phyloP scores from a whole-genome alignment of 2,329 filamentous ascomycete species.

The Exophiala sp. region DNA sequence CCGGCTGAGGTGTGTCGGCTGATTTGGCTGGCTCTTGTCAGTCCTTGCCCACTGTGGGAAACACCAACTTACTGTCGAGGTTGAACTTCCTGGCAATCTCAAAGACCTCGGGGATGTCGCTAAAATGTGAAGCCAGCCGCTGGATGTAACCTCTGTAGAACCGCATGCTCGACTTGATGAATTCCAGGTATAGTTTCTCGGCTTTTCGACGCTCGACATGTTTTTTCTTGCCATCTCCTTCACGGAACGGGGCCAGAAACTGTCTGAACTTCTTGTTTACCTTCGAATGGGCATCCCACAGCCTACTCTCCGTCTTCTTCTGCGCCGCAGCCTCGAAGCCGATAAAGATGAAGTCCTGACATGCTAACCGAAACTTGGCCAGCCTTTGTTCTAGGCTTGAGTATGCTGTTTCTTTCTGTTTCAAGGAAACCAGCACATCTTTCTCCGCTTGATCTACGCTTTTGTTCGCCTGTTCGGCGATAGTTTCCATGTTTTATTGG shows the following conservation, averaged over 20 bases:
- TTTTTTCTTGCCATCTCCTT: slow-evolving; percentile 50
- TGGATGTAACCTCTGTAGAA: slow-evolving; percentile 88
- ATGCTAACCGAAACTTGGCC: slow-evolving; percentile 25
- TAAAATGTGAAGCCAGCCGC: slow-evolving; percentile 62
- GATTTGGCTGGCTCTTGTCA: slow-evolving; percentile 45
- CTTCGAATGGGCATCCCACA: slow-evolving; percentile 76
- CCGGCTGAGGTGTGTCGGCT: slow-evolving; percentile 44
- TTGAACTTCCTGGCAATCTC: slow-evolving; percentile 53
- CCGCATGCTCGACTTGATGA: slow-evolving; percentile 80
- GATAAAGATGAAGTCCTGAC: slow-evolving; percentile 23
- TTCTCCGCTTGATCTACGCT: slow-evolving; percentile 43
- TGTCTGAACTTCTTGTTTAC: slow-evolving; percentile 77
- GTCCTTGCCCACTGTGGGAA: slow-evolving; percentile 1
- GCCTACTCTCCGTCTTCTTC: slow-evolving; percentile 62
- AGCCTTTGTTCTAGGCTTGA: slow-evolving; percentile 20
- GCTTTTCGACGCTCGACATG: slow-evolving; percentile 69
- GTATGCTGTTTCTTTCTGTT: slow-evolving; percentile 20
- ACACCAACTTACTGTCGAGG: slow-evolving; percentile 41
- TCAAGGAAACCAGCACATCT: slow-evolving; percentile 39
- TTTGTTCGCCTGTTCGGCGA: slow-evolving; percentile 48
- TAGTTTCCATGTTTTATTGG: slow-evolving; percentile 26
- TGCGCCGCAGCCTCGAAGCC: slow-evolving; percentile 48
- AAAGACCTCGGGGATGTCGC: slow-evolving; percentile 56
- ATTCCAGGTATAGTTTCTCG: slow-evolving; percentile 75
- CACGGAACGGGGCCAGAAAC: slow-evolving; percentile 54